Base-by-base conservation (phyloP, 2,329 filamentous ascomycete genomes). In the Corynespora cassiicola region DNA sequence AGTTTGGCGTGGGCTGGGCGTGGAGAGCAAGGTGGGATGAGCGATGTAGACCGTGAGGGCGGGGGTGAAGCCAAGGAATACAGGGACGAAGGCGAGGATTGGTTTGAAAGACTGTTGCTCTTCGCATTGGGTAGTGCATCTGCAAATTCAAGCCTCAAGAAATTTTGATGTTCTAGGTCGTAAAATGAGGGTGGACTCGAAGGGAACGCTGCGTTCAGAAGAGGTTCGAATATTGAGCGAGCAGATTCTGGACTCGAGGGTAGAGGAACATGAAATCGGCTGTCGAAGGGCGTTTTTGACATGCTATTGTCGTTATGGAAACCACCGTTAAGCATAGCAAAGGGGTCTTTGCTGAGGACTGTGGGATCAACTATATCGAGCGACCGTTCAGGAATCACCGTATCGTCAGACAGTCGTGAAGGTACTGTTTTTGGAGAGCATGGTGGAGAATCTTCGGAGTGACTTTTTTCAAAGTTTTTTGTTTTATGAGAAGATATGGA, bases 361-460 rank as follows among this genome's bases (percentile, higher is more conserved):
- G 56, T 40, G 12, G 62, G 59, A 21, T 61, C 47, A 20, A 64
- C 63, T 7, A 52, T 63, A 6, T 58, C 51, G 3, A 45, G 16
- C 1, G 36, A 29, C 21, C 53, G 53, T 36, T 62, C 58, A 12
- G 46, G 48, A 29, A 69, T 66, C 0, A 49, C 42, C 11, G 61
- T 65, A 6, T 58, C 3, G 58, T 59, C 5, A 63, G 17, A 31
- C 42, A 48, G 18, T 45, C 50, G 50, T 2, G 54, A 44, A 9
- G 48, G 58, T 8, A 58, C 40, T 1, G 62, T 65, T 42, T 70
- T 71, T 1, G 69, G 70, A 6, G 69, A 72, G 36, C 63, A 65
- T 6, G 68, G 63, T 1, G 68, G 68, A 9, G 67, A 68, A 15
- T 56, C 58, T 7, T 48, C 31, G n/a, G 51, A 45, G n/a, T 29